These are phyloP conservation scores for Handroanthus guayacan DNA, from an alignment of 257 asterid species.

Conservation along the genomic window DNA sequence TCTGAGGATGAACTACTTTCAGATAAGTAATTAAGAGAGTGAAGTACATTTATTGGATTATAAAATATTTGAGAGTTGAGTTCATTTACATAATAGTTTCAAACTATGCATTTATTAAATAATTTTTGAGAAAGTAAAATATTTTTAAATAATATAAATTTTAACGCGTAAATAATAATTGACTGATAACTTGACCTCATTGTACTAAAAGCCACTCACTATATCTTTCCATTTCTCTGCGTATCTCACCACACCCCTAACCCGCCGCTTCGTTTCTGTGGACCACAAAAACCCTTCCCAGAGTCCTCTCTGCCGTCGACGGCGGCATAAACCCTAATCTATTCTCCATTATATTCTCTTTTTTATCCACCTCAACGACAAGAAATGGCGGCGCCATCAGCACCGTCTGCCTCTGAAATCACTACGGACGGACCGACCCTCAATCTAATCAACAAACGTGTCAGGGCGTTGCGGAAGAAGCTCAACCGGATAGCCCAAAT, in stretches of 20 bases:
- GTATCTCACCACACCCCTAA: slow-evolving; percentile 2
- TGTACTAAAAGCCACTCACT: neutral
- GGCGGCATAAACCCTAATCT: slow-evolving; percentile 52
- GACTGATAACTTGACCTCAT: neutral
- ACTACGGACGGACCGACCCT: slow-evolving; percentile 72
- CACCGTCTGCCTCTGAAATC: slow-evolving; percentile 47
- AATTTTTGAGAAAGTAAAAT: neutral
- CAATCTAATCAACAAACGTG: slow-evolving; percentile 73
- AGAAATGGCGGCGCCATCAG: slow-evolving; percentile 44
- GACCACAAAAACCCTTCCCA: slow-evolving; percentile 16
- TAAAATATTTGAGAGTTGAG: too few relatives aligned
- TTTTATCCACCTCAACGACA: slow-evolving; percentile 7
- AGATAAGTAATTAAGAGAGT: too few relatives aligned
- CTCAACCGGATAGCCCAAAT: slow-evolving; percentile 72
- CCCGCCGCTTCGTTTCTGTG: slow-evolving; percentile 35
- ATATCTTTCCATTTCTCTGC: neutral
- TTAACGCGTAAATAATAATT: too few relatives aligned
- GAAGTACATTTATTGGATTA: too few relatives aligned
- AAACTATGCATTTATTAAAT: too few relatives aligned
- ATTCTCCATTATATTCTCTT: neutral
- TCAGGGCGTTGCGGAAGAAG: slow-evolving; percentile 80
- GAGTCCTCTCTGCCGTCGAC: slow-evolving; percentile 41
- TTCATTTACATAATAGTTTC: too few relatives aligned
- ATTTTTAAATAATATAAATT: neutral
- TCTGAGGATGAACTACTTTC: too few relatives aligned